Evolutionary conservation across 2,329 filamentous ascomycete genomes (phyloP).

Genomic region (Colletotrichum sp.): DNA sequence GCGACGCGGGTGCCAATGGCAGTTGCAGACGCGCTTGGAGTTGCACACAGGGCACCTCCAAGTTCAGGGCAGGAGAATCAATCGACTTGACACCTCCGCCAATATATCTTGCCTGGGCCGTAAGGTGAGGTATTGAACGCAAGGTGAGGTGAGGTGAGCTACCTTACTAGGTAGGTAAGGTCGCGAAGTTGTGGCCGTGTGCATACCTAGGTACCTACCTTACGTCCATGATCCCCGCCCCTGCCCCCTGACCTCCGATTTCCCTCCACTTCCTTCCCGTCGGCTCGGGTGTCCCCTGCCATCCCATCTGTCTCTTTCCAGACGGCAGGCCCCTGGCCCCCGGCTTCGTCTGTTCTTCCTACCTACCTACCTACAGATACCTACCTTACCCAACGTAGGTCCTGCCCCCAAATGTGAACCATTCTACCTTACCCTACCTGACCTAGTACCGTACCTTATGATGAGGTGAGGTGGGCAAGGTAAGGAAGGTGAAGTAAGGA

Average conservation of each 20-base stretch:
- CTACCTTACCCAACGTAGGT: not conserved
- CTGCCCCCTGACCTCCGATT: not conserved
- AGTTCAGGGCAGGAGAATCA: not conserved
- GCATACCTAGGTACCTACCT: not conserved
- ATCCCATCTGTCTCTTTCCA: not conserved
- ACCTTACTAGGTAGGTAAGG: not conserved
- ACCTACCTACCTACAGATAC: too few relatives aligned
- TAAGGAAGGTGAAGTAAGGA: not conserved
- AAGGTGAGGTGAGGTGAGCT: not conserved
- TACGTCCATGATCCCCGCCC: not conserved
- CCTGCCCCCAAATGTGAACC: not conserved
- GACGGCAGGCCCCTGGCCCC: not conserved
- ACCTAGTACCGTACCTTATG: not conserved
- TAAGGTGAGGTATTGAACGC: not conserved
- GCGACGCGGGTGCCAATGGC: not conserved
- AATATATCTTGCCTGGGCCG: not conserved
- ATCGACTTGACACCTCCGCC: not conserved
- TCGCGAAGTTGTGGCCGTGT: not conserved
- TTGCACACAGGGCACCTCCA: not conserved
- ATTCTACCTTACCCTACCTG: not conserved
- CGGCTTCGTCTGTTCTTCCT: not conserved
- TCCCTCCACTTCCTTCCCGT: conserved; percentile 2
- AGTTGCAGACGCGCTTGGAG: not conserved
- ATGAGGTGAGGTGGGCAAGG: not conserved
- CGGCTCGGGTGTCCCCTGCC: not conserved